phyloP scores from a whole-genome alignment of 345 rosid species.

The Leavenworthia alabamica region DNA sequence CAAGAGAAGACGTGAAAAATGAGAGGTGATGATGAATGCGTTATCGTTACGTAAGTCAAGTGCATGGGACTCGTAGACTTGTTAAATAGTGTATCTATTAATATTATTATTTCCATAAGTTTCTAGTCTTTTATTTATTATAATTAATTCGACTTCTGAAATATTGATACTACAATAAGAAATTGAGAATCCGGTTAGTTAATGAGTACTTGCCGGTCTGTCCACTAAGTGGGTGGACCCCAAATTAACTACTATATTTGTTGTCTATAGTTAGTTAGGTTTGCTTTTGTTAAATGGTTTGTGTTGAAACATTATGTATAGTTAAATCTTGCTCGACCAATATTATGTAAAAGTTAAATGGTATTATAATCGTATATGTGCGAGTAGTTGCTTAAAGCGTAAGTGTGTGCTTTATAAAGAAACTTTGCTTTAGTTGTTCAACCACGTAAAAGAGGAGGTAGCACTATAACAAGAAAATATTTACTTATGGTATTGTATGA shows the following conservation, averaged over 20 bases:
- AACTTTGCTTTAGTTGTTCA: constrained; percentile 28
- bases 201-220: constrained; percentile 20
- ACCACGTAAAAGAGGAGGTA: constrained; percentile 3
- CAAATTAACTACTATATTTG: background rate
- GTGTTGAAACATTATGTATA: background rate
- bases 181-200: constrained; percentile 17
- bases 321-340: background rate
- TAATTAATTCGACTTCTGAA: background rate
- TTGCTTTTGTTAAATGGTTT: background rate
- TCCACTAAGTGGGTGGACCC: constrained; percentile 9
- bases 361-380: background rate
- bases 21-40: constrained; percentile 31
- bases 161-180: background rate
- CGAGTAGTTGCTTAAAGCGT: constrained; percentile 29
- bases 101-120: constrained; percentile 7
- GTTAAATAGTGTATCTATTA: constrained; percentile 14
- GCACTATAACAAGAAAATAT: background rate
- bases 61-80: constrained; percentile 30
- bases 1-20: constrained; percentile 28
- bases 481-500: background rate
- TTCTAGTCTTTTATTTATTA: background rate
- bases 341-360: background rate
- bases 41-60: constrained; percentile 30
- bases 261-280: background rate
- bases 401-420: constrained; percentile 17